A percentile compares a stretch with the other conserved stretches of the same genome.
Evolutionary conservation across 2,329 filamentous ascomycete genomes (phyloP).

Genomic region (Coleophoma crateriformis): DNA sequence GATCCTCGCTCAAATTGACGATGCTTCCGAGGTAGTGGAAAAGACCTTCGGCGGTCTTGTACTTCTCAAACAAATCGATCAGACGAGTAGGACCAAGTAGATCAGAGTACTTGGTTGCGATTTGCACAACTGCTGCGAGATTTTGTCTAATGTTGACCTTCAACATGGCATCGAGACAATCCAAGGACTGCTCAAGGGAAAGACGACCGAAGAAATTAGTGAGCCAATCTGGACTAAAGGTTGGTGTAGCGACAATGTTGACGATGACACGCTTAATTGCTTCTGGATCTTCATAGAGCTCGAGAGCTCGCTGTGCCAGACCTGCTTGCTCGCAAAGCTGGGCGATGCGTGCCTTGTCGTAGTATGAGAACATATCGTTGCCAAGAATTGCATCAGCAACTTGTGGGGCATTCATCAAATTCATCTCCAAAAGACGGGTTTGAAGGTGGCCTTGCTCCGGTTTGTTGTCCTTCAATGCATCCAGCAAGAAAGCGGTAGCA

Average conservation of each 20-base stretch:
- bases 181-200: constrained; percentile 90
- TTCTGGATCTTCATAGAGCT: constrained; percentile 88
- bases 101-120: constrained; percentile 97
- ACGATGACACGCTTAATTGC: constrained; percentile 86
- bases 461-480: constrained; percentile 90
- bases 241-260: constrained; percentile 75
- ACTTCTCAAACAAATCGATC: constrained; percentile 94
- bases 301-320: constrained; percentile 78
- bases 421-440: constrained; percentile 96
- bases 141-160: constrained; percentile 96
- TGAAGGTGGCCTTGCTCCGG: constrained; percentile 91
- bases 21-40: constrained; percentile 99
- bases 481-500: constrained; percentile 94
- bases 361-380: constrained; percentile 98
- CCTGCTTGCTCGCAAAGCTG: constrained; percentile 90
- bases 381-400: constrained; percentile 96
- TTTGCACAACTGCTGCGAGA: constrained; percentile 86
- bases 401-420: constrained; percentile 90
- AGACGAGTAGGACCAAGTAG: constrained; percentile 81
- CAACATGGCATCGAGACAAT: constrained; percentile 94
- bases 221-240: constrained; percentile 87
- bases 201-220: constrained; percentile 89
- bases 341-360: constrained; percentile 85
- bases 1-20: constrained; percentile 92
- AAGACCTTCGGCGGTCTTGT: constrained; percentile 92